Conservation (phyloP, 495 filamentous ascomycete genomes). For the Hypoxylon fuscum region DNA sequence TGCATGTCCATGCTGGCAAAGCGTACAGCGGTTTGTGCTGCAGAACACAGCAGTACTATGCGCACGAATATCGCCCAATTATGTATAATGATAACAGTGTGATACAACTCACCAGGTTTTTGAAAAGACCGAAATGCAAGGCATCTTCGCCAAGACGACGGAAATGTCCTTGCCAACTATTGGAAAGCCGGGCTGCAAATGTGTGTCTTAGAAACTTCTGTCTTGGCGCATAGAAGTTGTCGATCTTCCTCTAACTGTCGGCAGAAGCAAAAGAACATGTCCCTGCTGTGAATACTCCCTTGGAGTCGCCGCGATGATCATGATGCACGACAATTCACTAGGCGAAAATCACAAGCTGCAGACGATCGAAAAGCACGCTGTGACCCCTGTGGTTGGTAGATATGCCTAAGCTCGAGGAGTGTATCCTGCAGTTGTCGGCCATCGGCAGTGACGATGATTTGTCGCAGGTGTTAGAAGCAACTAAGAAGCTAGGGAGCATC, state of each 20-base stretch:
- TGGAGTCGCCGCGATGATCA: neutral
- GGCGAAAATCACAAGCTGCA: neutral
- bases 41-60: neutral
- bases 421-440: neutral
- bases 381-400: too few relatives aligned
- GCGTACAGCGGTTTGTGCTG: neutral
- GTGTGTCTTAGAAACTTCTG: neutral
- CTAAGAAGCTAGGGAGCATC: neutral
- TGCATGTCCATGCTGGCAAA: slow-evolving; percentile 19
- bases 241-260: slow-evolving; percentile 6
- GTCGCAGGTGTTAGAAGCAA: neutral
- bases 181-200: slow-evolving; percentile 1
- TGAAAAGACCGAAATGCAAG: neutral
- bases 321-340: slow-evolving; percentile 10
- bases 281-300: neutral
- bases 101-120: too few relatives aligned
- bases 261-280: slow-evolving; percentile 8
- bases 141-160: neutral
- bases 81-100: slow-evolving; percentile 11
- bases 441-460: neutral
- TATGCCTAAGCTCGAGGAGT: neutral
- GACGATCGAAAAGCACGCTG: slow-evolving; percentile 17
- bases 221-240: neutral
- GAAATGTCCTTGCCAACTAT: neutral
- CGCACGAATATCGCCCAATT: neutral